phyloP scores from a whole-genome alignment of 148 eudicot species.

The Amaranthus cruentus region DNA sequence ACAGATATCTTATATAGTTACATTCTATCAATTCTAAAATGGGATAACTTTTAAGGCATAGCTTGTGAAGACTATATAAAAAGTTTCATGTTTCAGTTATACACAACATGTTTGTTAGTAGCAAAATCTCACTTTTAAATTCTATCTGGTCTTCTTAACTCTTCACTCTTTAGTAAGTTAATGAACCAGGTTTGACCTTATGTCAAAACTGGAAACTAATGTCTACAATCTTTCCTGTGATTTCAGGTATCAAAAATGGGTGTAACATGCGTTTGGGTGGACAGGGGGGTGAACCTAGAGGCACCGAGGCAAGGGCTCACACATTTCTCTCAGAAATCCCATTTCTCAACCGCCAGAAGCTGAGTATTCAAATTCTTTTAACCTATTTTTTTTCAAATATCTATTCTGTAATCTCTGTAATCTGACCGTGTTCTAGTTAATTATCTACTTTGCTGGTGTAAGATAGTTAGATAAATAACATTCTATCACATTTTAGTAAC shows the following conservation, averaged over 20 bases:
- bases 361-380: neutral
- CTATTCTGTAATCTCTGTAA: neutral
- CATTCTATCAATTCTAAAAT: neutral
- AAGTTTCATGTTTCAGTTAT: neutral
- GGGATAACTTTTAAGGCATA: neutral
- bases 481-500: neutral
- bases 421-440: neutral
- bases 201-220: neutral
- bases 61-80: neutral
- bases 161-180: no score
- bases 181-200: neutral
- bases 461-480: neutral
- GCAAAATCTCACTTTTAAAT: no score
- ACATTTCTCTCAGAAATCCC: constrained; percentile 16
- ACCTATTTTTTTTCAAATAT: neutral
- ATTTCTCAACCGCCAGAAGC: constrained; percentile 1
- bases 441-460: neutral
- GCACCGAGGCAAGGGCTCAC: constrained; percentile 15
- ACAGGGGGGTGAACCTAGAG: constrained; percentile 16
- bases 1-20: no score
- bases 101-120: neutral
- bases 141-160: neutral
- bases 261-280: constrained; percentile 20
- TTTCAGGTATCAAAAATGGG: constrained; percentile 21
- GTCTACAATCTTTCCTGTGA: neutral